Base-by-base conservation (phyloP, 2,329 filamentous ascomycete genomes). In the Claviceps quebecensis region DNA sequence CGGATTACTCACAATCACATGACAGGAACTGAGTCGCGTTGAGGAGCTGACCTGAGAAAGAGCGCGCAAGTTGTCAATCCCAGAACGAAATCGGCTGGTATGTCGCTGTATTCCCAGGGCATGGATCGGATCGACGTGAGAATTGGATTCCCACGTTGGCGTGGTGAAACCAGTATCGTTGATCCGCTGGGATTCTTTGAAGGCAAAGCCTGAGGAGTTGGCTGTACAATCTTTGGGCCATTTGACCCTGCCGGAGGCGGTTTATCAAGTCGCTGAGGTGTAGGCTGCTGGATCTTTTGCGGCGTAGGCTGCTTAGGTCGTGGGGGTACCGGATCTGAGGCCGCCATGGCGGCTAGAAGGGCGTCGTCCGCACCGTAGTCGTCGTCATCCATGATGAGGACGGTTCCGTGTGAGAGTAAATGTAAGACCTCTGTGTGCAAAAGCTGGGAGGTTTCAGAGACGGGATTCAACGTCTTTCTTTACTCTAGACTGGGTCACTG, bases 31-130 rank as follows among this genome's bases (percentile, higher is more conserved):
- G 13, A 22, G 29, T 34, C 29, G 29, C 3, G 1, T 34, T 11
- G 29, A 22, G 9, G 16, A 23, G 14, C 58, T 43, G 47, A 72
- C 72, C 72, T 94, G 43, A 98, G 73, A 64, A 97, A 98, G 5
- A 98, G 75, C 0, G 87, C 90, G 61, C 91, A 95, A 6, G 90
- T 95, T 0, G 89, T 95, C 43, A 78, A 65, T 0, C 93, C 91
- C 23, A 97, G 74, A 8, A 91, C 84, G 65, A 94, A 98, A 69
- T 98, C 93, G 36, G 91, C 87, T 1, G 86, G 84, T n/a, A 95
- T 95, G 62, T 97, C 91, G 55, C 87, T 90, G 67, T 95, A 97
- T 68, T 98, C 93, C 93, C 93, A 98, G 0, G 89, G 80, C 53
- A 94, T 75, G 1, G 85, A 83, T 54, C 84, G 83, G 59, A 98